Conservation (phyloP, 1,284 basidiomycete species). For the Rhizoctonia solani region DNA sequence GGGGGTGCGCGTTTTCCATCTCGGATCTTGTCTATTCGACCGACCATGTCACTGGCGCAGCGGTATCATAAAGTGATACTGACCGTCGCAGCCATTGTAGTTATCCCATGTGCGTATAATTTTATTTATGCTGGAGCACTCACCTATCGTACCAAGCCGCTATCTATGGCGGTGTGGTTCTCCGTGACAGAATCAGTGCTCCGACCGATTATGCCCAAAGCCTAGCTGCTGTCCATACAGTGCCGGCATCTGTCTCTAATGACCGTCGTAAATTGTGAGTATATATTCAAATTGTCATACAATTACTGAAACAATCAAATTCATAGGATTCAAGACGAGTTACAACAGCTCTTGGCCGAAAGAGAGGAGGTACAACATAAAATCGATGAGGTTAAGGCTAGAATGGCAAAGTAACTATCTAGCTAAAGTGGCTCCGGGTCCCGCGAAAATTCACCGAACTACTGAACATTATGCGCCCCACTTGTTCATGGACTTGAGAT, state of each 20-base stretch:
- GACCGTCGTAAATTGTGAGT: too few relatives aligned
- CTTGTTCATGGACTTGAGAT: too few relatives aligned
- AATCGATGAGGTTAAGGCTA: constrained; percentile 14
- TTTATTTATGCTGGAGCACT: background rate
- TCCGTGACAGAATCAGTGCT: constrained; percentile 5
- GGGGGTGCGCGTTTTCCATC: background rate
- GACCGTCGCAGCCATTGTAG: constrained; percentile 2
- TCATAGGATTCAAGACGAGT: constrained; percentile 19
- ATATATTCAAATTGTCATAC: background rate
- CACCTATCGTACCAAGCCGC: constrained; percentile 3
- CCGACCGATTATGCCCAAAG: too few relatives aligned
- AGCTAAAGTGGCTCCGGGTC: too few relatives aligned
- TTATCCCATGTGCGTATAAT: constrained; percentile 5
- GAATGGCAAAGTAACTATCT: background rate
- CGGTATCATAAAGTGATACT: constrained; percentile 18
- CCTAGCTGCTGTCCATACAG: too few relatives aligned
- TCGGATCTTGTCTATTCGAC: background rate
- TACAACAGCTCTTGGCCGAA: constrained; percentile 2
- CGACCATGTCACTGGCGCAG: constrained; percentile 9
- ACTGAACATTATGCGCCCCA: too few relatives aligned
- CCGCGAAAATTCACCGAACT: too few relatives aligned
- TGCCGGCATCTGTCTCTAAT: too few relatives aligned
- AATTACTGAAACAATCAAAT: background rate
- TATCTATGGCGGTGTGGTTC: constrained; percentile 23
- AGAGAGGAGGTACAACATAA: constrained; percentile 24